phyloP scores from a whole-genome alignment of 345 rosid genomes.

The Viola odorata region DNA sequence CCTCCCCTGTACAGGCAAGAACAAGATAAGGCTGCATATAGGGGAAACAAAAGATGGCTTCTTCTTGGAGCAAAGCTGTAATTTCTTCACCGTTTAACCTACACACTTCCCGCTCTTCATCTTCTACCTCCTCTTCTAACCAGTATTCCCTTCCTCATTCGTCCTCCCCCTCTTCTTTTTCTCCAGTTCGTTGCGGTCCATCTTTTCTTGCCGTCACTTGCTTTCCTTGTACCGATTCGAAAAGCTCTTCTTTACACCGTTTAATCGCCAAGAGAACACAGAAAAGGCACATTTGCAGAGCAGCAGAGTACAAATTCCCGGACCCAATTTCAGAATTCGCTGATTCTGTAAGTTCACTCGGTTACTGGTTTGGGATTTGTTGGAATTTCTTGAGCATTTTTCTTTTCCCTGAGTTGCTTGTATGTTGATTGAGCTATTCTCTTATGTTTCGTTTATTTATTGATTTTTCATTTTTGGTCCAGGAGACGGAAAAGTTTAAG shows the following conservation, averaged over 20 bases:
- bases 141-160: conserved; percentile 16
- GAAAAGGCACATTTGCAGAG: conserved; percentile 40
- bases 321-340: conserved; percentile 94
- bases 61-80: conserved; percentile 28
- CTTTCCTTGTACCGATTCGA: conserved; percentile 5
- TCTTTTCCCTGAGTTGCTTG: neutral
- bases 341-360: conserved; percentile 45
- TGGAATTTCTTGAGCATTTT: neutral
- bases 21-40: conserved; percentile 12
- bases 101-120: conserved; percentile 10
- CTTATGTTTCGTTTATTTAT: too few relatives aligned
- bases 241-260: conserved; percentile 14
- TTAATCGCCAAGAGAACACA: conserved; percentile 15
- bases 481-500: conserved; percentile 86
- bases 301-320: conserved; percentile 73
- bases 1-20: too few relatives aligned
- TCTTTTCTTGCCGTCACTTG: conserved; percentile 1
- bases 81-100: conserved; percentile 18
- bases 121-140: conserved; percentile 4
- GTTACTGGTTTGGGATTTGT: neutral
- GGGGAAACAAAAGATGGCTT: conserved; percentile 32
- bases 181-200: conserved; percentile 7
- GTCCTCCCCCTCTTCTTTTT: conserved; percentile 11
- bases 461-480: too few relatives aligned
- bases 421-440: neutral